These are phyloP conservation scores for Spatholobus suberectus DNA, from an alignment of 306 rosid genomes.

Conservation along the genomic window DNA sequence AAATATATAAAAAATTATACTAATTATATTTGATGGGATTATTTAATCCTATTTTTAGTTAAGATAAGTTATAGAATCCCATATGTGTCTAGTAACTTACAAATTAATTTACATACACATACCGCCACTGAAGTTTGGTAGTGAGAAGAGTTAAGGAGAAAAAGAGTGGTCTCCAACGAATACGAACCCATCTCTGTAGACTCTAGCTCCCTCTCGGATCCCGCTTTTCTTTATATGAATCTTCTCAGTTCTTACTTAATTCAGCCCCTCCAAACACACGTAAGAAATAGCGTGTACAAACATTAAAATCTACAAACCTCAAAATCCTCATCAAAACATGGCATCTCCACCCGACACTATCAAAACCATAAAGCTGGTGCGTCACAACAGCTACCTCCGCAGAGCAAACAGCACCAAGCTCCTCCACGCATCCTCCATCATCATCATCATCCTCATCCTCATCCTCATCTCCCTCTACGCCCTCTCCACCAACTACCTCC, in stretches of 20 bases:
- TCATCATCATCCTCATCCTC: slow-evolving; percentile 70
- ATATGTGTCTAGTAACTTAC: too few species aligned
- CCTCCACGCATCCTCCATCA: slow-evolving; percentile 76
- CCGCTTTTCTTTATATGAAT: slow-evolving; percentile 59
- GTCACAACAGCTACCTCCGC: slow-evolving; percentile 85
- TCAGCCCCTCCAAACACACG: too few species aligned
- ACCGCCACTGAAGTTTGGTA: slow-evolving; percentile 36
- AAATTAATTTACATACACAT: too few species aligned
- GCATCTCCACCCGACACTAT: slow-evolving; percentile 91
- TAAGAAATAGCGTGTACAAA: too few species aligned
- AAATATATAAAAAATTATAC: too few species aligned
- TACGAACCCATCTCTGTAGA: slow-evolving; percentile 47
- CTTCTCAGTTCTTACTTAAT: slow-evolving; percentile 25
- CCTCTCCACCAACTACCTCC: slow-evolving; percentile 52
- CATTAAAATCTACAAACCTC: too few species aligned
- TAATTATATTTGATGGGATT: too few species aligned
- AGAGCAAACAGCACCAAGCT: slow-evolving; percentile 79
- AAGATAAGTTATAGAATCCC: too few species aligned
- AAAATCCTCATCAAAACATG: slow-evolving; percentile 34
- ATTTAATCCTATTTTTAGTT: too few species aligned
- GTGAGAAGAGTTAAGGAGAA: slow-evolving; percentile 45
- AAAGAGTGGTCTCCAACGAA: slow-evolving; percentile 75
- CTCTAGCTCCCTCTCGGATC: too few species aligned
- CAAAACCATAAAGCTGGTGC: slow-evolving; percentile 82
- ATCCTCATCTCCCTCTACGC: slow-evolving; percentile 72